These are phyloP conservation scores for Hypoxylon sp. DNA, from an alignment of 2,329 filamentous ascomycete species.

Conservation along the genomic window DNA sequence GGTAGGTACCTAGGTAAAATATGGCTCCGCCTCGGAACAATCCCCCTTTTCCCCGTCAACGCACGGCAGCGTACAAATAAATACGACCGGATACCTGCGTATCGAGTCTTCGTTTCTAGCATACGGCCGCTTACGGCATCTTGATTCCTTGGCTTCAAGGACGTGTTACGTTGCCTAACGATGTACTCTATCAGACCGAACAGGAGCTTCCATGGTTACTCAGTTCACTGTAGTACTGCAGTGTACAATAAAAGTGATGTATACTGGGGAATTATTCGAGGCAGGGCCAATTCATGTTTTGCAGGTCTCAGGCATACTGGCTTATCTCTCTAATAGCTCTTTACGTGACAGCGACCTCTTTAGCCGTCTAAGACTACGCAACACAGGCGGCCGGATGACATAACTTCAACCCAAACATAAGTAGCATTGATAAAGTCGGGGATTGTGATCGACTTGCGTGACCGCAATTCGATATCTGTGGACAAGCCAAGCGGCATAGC, in stretches of 20 bases:
- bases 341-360: too few species aligned
- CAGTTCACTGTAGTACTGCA: neutral
- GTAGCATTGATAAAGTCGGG: conserved; percentile 39
- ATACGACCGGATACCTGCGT: neutral
- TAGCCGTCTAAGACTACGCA: too few species aligned
- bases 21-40: too few species aligned
- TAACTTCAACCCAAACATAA: conserved; percentile 39
- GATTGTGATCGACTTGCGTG: conserved; percentile 41
- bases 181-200: neutral
- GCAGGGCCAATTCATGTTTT: neutral
- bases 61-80: neutral
- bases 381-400: conserved; percentile 16
- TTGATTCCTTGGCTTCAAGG: neutral
- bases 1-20: too few species aligned
- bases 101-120: neutral
- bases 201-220: conserved; percentile 2
- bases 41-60: neutral
- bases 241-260: too few species aligned
- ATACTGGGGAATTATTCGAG: neutral
- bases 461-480: conserved; percentile 29
- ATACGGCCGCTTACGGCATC: neutral
- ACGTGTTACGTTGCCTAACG: neutral
- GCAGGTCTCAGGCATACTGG: conserved; percentile 33
- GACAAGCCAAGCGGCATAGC: conserved; percentile 12
- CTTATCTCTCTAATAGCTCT: neutral